A percentile compares a stretch with the other conserved stretches of the same genome.
phyloP scores from a whole-genome alignment of 768 basidiomycete genomes.

The Rhizopogon vulgaris region DNA sequence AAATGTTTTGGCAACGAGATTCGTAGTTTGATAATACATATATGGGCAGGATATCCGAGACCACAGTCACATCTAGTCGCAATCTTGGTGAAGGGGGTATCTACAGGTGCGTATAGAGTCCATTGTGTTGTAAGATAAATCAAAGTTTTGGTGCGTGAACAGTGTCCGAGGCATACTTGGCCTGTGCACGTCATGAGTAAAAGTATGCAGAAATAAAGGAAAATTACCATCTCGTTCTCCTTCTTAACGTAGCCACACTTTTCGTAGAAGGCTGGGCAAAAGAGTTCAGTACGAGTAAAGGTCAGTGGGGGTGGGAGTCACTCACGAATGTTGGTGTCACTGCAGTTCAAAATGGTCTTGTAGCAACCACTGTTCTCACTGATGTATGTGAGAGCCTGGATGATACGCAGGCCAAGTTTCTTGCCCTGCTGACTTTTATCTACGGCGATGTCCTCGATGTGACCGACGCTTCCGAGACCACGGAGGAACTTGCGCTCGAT shows the following conservation, averaged over 20 bases:
- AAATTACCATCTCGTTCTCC: conserved; percentile 85
- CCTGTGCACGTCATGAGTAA: conserved; percentile 28
- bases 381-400: conserved; percentile 79
- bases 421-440: conserved; percentile 84
- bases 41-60: conserved; percentile 6
- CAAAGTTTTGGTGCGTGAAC: conserved; percentile 14
- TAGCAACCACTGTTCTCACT: conserved; percentile 80
- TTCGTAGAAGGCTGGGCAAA: conserved; percentile 79
- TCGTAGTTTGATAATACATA: conserved; percentile 13
- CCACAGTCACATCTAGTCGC: neutral
- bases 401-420: conserved; percentile 83
- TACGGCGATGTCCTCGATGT: conserved; percentile 98
- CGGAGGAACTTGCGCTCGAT: conserved; percentile 94
- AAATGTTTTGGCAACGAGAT: neutral
- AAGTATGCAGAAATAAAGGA: neutral
- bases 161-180: conserved; percentile 50
- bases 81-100: conserved; percentile 5
- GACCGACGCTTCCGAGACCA: conserved; percentile 80
- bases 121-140: neutral
- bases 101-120: conserved; percentile 5
- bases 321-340: conserved; percentile 85
- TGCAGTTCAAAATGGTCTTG: conserved; percentile 98
- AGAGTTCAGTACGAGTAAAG: conserved; percentile 3
- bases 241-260: conserved; percentile 93
- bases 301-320: conserved; percentile 15